Percentiles rank a stretch among this genome's conserved stretches.
phyloP scores from a whole-genome alignment of 2,329 filamentous ascomycete genomes.

The Aureobasidium sp. region DNA sequence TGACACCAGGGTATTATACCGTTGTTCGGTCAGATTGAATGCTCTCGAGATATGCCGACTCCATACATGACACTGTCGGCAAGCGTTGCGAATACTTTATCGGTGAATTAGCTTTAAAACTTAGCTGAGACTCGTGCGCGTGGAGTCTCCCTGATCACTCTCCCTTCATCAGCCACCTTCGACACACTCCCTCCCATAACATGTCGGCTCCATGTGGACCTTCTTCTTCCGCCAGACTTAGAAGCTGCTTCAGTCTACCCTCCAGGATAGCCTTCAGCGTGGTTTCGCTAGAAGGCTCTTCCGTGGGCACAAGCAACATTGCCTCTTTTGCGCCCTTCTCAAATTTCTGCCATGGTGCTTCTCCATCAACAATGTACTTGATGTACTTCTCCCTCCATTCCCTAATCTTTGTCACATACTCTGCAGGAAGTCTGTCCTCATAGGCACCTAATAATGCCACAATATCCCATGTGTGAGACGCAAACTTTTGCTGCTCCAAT shows the following conservation, averaged over 20 bases:
- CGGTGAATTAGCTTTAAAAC: too few species aligned
- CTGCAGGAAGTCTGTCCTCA: slow-evolving; percentile 12
- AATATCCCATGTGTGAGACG: slow-evolving; percentile 21
- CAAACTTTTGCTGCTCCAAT: slow-evolving; percentile 16
- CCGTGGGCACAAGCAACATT: neutral
- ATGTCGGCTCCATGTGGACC: slow-evolving; percentile 3
- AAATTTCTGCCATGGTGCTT: slow-evolving; percentile 16
- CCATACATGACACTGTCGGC: too few species aligned
- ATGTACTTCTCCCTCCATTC: slow-evolving; percentile 15
- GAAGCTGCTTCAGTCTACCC: neutral
- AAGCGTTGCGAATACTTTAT: too few species aligned
- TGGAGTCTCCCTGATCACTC: too few species aligned
- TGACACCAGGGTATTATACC: too few species aligned
- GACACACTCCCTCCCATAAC: slow-evolving; percentile 16
- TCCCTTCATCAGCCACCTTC: slow-evolving; percentile 16
- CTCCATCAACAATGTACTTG: slow-evolving; percentile 10
- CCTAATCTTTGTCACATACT: neutral
- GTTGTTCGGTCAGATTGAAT: too few species aligned
- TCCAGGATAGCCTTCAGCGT: neutral
- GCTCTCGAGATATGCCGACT: too few species aligned
- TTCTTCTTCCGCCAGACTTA: neutral
- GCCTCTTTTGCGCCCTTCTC: neutral
- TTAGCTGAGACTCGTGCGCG: too few species aligned
- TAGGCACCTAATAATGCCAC: slow-evolving; percentile 19
- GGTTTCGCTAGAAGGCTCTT: neutral